Percentiles rank a stretch among this genome's conserved stretches.
These are phyloP conservation scores for Kwoniella heveanensis DNA, from an alignment of 768 basidiomycete genomes.

Conservation along the genomic window DNA sequence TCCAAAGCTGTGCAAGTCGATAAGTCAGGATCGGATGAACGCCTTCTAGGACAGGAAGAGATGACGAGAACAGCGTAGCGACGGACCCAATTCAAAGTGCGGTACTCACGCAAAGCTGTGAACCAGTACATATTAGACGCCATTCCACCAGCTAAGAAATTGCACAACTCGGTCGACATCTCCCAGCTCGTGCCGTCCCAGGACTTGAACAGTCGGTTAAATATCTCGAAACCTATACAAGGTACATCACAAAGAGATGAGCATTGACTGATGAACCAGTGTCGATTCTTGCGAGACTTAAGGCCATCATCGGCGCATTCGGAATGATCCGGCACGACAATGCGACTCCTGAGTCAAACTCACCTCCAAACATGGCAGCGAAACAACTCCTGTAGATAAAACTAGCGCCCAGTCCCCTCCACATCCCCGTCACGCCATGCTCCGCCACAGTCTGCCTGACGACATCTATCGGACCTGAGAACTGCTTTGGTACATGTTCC, in stretches of 20 bases:
- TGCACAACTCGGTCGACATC: constrained; percentile 56
- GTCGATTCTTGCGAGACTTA: too few relatives aligned
- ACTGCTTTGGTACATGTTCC: constrained; percentile 63
- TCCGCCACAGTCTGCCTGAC: constrained; percentile 65
- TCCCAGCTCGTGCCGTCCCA: constrained; percentile 67
- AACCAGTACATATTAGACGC: constrained; percentile 55
- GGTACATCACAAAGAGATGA: background rate
- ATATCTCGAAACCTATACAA: constrained; percentile 58
- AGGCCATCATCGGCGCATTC: too few relatives aligned
- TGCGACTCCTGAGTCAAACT: constrained; percentile 16
- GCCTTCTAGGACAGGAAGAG: too few relatives aligned
- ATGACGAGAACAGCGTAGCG: too few relatives aligned
- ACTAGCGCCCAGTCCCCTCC: constrained; percentile 74
- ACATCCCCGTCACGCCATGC: constrained; percentile 70
- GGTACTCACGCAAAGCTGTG: constrained; percentile 47
- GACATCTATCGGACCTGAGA: constrained; percentile 49
- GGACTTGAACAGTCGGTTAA: constrained; percentile 66
- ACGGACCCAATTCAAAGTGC: too few relatives aligned
- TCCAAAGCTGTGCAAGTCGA: constrained; percentile 62
- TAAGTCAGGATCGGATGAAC: background rate
- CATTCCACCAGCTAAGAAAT: constrained; percentile 57
- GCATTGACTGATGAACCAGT: background rate
- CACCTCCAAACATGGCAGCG: constrained; percentile 69
- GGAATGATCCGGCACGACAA: too few relatives aligned
- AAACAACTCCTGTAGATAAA: constrained; percentile 74